Base-by-base conservation (phyloP, 163 green algal species). In the Trebouxia gelatinosa region DNA sequence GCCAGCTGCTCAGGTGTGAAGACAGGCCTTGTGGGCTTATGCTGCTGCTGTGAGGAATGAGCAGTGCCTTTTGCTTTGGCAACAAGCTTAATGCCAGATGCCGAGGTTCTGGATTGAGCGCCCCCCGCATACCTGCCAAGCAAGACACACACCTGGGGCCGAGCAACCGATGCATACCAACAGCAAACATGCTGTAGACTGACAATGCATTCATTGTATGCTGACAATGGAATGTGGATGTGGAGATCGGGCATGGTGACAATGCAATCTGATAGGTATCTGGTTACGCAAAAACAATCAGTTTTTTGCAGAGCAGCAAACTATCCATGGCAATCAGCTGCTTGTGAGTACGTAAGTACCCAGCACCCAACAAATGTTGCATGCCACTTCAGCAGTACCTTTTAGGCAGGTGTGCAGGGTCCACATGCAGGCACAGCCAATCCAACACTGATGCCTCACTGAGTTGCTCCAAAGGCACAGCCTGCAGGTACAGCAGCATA, bases 341-440 rank as follows among this genome's bases (percentile, higher is more conserved):
- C n/a, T n/a, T n/a, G n/a, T n/a, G n/a, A n/a, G n/a, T n/a, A n/a
- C n/a, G n/a, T n/a, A n/a, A n/a, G n/a, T n/a, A n/a, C n/a, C n/a
- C n/a, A n/a, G n/a, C n/a, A n/a, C n/a, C n/a, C n/a, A n/a, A n/a
- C n/a, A n/a, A n/a, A n/a, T n/a, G n/a, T n/a, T n/a, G n/a, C n/a
- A n/a, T n/a, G n/a, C n/a, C n/a, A n/a, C 70, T 78, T 23, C 83
- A 85, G 68, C 92, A 94, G 48, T 59, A 76, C 6, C 85, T 74
- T 23, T 70, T 54, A 16, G 92, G 92, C 75, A 97, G 82, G 37
- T 93, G 74, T 16, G 50, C 46, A 0, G 84, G 46, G 3, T 87
- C 78, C 28, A 94, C 74, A 77, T 93, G 77, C 2, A 95, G 76
- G 78, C 91, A 93, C 13, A 96, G 87, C 92, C 92, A 96, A 51